Percentiles rank a stretch among this genome's conserved stretches.
Evolutionary conservation across 176 grass and related monocot genomes (phyloP).

Genomic region (Neostapfia colusana): DNA sequence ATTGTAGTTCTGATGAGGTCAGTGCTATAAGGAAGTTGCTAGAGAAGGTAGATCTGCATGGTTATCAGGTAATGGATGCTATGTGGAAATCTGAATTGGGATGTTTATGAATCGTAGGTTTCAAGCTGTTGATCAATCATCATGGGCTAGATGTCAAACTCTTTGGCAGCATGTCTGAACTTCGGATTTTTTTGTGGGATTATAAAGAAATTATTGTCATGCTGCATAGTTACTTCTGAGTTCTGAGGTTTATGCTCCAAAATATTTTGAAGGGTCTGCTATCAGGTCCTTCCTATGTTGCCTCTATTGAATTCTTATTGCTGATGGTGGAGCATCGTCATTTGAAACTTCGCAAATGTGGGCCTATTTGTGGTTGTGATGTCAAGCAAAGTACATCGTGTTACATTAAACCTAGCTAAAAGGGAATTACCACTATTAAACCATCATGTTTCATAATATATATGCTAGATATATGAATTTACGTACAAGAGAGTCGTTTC

Average conservation of each 20-base stretch:
- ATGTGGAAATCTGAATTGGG: slow-evolving; percentile 9
- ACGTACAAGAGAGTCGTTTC: not conserved
- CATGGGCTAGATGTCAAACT: not conserved
- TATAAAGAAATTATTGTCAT: not conserved
- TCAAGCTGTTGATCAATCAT: slow-evolving; percentile 23
- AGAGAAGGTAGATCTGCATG: slow-evolving; percentile 78
- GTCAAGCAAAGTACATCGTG: not conserved
- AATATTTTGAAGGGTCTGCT: not conserved
- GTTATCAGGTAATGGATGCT: slow-evolving; percentile 74
- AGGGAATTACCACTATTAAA: not conserved
- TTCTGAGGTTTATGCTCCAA: not conserved
- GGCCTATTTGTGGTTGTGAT: not conserved
- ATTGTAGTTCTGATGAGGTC: slow-evolving; percentile 79
- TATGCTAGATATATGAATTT: slow-evolving; percentile 4
- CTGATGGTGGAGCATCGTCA: not conserved
- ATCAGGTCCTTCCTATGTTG: not conserved
- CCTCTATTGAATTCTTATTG: slow-evolving; percentile 9
- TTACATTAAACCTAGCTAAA: slow-evolving; percentile 23
- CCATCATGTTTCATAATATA: slow-evolving; percentile 12
- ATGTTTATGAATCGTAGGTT: slow-evolving; percentile 7
- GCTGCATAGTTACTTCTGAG: not conserved
- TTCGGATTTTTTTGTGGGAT: not conserved
- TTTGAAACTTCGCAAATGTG: not conserved
- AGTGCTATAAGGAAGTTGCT: slow-evolving; percentile 69
- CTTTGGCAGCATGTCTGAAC: not conserved